phyloP scores from a whole-genome alignment of 495 filamentous ascomycete genomes.

The Acidiella bohemica region DNA sequence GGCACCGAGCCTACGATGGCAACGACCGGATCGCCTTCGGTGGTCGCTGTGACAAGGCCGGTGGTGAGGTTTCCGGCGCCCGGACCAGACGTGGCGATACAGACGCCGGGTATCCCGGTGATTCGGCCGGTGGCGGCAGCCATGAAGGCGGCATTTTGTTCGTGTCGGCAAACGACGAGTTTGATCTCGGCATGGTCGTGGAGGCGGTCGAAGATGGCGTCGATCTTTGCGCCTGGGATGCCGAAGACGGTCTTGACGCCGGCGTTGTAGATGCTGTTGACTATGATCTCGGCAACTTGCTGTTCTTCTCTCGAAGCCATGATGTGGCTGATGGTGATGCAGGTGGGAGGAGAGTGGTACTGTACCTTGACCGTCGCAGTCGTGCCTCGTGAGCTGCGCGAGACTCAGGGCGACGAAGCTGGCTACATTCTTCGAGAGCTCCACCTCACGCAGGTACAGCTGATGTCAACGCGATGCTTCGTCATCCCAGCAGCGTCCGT shows the following conservation, averaged over 20 bases:
- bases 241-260: constrained; percentile 23
- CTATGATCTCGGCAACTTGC: constrained; percentile 26
- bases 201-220: constrained; percentile 30
- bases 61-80: constrained; percentile 30
- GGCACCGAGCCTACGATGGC: constrained; percentile 32
- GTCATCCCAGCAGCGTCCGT: too few species aligned
- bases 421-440: too few species aligned
- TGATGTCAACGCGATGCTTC: too few species aligned
- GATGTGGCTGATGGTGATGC: too few species aligned
- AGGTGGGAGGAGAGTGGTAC: too few species aligned
- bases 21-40: constrained; percentile 33
- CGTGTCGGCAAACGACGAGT: constrained; percentile 29
- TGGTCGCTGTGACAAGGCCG: constrained; percentile 22
- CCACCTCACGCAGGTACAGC: too few species aligned
- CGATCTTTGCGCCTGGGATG: constrained; percentile 31
- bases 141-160: constrained; percentile 33
- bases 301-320: constrained; percentile 11
- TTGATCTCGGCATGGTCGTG: constrained; percentile 28
- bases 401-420: too few species aligned
- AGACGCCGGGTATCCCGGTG: constrained; percentile 28
- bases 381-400: too few species aligned
- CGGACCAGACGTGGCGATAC: constrained; percentile 30
- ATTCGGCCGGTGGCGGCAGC: constrained; percentile 28
- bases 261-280: constrained; percentile 30
- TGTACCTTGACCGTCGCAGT: too few species aligned